Percentiles rank a stretch among this genome's conserved stretches.
Evolutionary conservation across 2,329 filamentous ascomycete genomes (phyloP).

Genomic region (Myotisia sp.): DNA sequence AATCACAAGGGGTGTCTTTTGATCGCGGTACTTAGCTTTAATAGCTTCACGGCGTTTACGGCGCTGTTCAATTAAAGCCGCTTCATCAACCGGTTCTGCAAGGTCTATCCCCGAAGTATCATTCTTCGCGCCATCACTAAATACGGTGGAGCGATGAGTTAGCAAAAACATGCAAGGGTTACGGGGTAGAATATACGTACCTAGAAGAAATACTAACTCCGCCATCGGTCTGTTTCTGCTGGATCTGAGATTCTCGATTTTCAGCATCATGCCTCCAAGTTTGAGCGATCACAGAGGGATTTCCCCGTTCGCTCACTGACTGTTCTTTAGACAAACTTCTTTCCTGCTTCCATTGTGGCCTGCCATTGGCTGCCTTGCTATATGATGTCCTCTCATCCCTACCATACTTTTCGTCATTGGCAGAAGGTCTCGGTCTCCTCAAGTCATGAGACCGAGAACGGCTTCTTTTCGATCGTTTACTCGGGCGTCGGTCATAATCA

Average conservation of each 20-base stretch:
- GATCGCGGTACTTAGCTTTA: slow-evolving; percentile 61
- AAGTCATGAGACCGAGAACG: slow-evolving; percentile 32
- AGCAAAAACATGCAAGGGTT: too few relatives aligned
- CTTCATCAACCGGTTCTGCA: slow-evolving; percentile 57
- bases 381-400: slow-evolving; percentile 13
- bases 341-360: slow-evolving; percentile 21
- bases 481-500: slow-evolving; percentile 34
- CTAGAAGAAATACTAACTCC: slow-evolving; percentile 23
- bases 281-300: slow-evolving; percentile 45
- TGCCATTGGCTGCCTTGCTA: slow-evolving; percentile 2
- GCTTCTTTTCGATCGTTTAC: slow-evolving; percentile 44
- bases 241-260: slow-evolving; percentile 47
- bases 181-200: too few relatives aligned
- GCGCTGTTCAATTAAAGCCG: slow-evolving; percentile 69
- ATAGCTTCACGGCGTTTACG: slow-evolving; percentile 74
- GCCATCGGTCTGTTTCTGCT: slow-evolving; percentile 32
- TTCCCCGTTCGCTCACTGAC: slow-evolving; percentile 51
- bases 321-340: slow-evolving; percentile 41
- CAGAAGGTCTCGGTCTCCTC: slow-evolving; percentile 26
- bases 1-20: slow-evolving; percentile 58
- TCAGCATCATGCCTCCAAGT: slow-evolving; percentile 52
- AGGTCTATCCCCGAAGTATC: slow-evolving; percentile 37
- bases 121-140: too few relatives aligned
- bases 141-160: too few relatives aligned
- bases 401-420: slow-evolving; percentile 22